Evolutionary conservation across 192 early-diverging fungal genomes (phyloP), one percentile per base, ranked within the genome.

Genomic region (Backusella psychrophila): DNA sequence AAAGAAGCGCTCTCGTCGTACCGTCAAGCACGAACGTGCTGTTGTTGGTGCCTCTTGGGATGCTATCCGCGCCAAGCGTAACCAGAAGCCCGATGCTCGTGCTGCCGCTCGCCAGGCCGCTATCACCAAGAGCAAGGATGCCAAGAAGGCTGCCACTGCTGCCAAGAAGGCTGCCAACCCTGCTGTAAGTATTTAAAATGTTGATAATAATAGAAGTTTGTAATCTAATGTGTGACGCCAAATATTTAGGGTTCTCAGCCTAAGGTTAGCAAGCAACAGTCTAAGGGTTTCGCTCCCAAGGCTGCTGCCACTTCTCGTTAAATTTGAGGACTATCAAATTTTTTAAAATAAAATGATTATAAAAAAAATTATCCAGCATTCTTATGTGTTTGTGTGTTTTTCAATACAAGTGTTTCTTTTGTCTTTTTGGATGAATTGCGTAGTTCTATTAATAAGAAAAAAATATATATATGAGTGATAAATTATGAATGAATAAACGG

Each of bases 51-150:
- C 94, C 73, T 93, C 96, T 76, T 91, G 92, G 88, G 97, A 99
- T 77, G 91, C 93, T 75, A 98, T 99, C 87, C 95, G 95, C 82
- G 97, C 96, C 81, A 96, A 97, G 91, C 96, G 97, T 80, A 91
- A 91, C 87, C 94, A 96, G 88, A 98, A 96, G 92, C 91, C 98
- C 75, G 98, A 96, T 87, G 89, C 94, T 77, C 93, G 98, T 86
- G 93, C 93, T 77, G 94, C 96, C 69, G 92, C 94, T 74, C 95
- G 97, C 76, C 85, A 91, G 44, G 90, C 91, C 80, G 96, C 96
- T 69, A 85, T 95, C 72, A 85, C 87, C 80, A 91, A 93, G 86
- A 88, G 87, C 85, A 99, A 98, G 96, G 95, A 95, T 67, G 87
- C 91, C 83, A 98, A 97, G 93, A 96, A 95, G 92, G 88, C 81